phyloP scores from a whole-genome alignment of 805 yeast genomes.

The Monosporozyma unispora region DNA sequence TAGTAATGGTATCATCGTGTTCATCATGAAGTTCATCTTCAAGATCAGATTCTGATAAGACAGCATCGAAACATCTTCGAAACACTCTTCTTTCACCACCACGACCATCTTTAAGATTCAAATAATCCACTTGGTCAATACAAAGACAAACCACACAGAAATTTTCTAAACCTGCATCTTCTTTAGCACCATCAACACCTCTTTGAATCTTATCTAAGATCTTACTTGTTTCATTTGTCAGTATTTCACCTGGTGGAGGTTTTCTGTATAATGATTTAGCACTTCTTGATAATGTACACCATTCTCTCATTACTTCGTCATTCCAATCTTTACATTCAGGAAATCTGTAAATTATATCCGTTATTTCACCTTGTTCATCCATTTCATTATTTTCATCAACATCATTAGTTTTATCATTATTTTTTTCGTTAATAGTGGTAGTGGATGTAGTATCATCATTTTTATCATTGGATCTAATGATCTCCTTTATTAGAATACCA shows the following conservation, averaged over 20 bases:
- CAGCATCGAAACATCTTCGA: slow-evolving; percentile 11
- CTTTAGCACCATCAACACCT: slow-evolving; percentile 75
- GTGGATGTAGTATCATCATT: background rate
- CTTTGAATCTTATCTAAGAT: slow-evolving; percentile 61
- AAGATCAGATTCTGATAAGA: background rate
- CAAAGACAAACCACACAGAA: slow-evolving; percentile 63
- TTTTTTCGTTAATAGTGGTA: background rate
- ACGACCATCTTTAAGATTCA: slow-evolving; percentile 45
- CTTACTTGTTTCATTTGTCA: slow-evolving; percentile 47
- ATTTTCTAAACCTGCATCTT: slow-evolving; percentile 52
- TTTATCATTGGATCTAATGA: background rate
- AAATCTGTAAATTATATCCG: slow-evolving; percentile 7
- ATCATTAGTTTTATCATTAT: background rate
- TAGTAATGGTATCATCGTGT: background rate
- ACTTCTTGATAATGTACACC: slow-evolving; percentile 50
- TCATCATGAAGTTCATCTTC: slow-evolving; percentile 3
- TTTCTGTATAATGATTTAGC: slow-evolving; percentile 60
- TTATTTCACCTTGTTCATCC: slow-evolving; percentile 1
- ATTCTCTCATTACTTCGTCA: slow-evolving; percentile 51
- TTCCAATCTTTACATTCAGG: slow-evolving; percentile 50
- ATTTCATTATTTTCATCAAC: slow-evolving; percentile 3
- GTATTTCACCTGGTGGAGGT: slow-evolving; percentile 59
- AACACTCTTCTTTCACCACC: slow-evolving; percentile 26
- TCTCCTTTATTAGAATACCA: slow-evolving; percentile 2
- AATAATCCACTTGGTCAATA: slow-evolving; percentile 60